Evolutionary conservation across 345 rosid genomes (phyloP).

Genomic region (Limnanthes douglasii): DNA sequence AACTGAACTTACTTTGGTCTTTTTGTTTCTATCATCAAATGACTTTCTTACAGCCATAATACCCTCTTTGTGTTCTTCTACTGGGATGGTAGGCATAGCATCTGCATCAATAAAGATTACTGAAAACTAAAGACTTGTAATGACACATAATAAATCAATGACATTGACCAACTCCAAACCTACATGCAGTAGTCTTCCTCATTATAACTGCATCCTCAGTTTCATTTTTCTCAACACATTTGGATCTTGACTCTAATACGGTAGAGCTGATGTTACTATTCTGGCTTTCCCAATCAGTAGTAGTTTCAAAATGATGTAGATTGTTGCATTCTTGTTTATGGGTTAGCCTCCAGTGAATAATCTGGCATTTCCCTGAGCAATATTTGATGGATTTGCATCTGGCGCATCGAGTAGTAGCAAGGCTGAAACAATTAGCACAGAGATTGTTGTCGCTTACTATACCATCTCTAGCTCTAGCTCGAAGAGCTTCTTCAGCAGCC

Average conservation of each 20-base stretch:
- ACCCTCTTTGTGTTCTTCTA: slow-evolving; percentile 21
- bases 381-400: slow-evolving; percentile 78
- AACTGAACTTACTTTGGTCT: slow-evolving; percentile 36
- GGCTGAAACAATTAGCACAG: slow-evolving; percentile 61
- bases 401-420: slow-evolving; percentile 79
- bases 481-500: slow-evolving; percentile 67
- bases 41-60: slow-evolving; percentile 45
- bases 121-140: no score
- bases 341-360: slow-evolving; percentile 82
- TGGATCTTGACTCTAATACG: no score
- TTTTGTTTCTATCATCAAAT: slow-evolving; percentile 21
- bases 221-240: no score
- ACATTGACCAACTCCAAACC: no score
- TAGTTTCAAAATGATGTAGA: no score
- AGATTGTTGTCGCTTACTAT: slow-evolving; percentile 32
- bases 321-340: slow-evolving; percentile 75
- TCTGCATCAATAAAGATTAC: no score
- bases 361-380: slow-evolving; percentile 91
- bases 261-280: no score
- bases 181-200: no score
- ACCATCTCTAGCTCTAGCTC: slow-evolving; percentile 21
- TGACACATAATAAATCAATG: no score
- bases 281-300: no score
- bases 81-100: slow-evolving; percentile 3
- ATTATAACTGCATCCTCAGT: no score